Base-by-base conservation (phyloP, 2,329 filamentous ascomycete genomes). In the Zymoseptoria tritici region DNA sequence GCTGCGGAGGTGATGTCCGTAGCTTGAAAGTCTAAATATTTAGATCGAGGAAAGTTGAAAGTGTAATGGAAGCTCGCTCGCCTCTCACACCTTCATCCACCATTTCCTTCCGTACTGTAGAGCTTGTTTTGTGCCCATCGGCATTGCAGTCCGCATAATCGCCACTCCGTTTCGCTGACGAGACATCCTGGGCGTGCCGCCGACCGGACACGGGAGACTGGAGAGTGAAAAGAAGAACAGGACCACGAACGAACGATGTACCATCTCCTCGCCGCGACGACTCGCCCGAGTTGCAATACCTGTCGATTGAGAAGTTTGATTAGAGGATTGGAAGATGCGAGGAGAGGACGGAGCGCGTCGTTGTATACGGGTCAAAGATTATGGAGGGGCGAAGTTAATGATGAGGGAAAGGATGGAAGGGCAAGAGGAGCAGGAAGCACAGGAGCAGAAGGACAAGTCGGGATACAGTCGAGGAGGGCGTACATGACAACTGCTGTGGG, bases 271-370 rank as follows among this genome's bases (percentile, higher is more conserved):
- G 2, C n/a, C 19, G 57, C 51, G 36, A 55, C 21, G 21, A 24
- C 16, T 29, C 52, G 29, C 5, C 22, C 52, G 36, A 7, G 42
- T 4, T 62, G 60, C 52, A 54, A 55, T 13, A 63, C 61, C 24
- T 63, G 61, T 57, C 58, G 61, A 36, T 57, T 61, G 31, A 22
- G 61, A 13, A 55, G 56, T 19, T 21, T 63, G 52, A 58, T 63
- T n/a, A 29, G 58, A 31, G 57, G 56, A 16, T 59, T 59, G 46
- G 61, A 61, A 29, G 50, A 57, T 29, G 59, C 59, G 29, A 59
- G 59, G 53, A 11, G 22, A 50, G 55, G 55, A 54, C 20, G 59
- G 52, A 20, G 11, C 50, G 36, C 26, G 26, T 8, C 8, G 24
- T 11, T 16, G 9, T 19, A 11, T n/a, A 56, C 54, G 19, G 22